Percentiles rank a stretch among this genome's conserved stretches.
phyloP scores from a whole-genome alignment of 768 basidiomycete genomes.

The Sporobolomyces roseus region DNA sequence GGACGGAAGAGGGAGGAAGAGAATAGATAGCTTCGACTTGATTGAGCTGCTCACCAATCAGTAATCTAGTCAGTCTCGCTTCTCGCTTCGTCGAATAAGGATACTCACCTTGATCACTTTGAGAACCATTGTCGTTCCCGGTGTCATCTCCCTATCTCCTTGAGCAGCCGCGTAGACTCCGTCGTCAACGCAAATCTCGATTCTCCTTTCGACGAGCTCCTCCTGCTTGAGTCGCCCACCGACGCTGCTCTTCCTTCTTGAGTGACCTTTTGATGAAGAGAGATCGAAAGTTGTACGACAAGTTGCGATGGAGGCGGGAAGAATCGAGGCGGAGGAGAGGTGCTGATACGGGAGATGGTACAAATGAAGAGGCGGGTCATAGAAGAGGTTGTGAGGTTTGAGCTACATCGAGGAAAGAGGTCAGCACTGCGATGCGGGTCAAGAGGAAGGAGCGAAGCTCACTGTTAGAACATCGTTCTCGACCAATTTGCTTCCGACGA shows the following conservation, averaged over 20 bases:
- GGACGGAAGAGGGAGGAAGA: background rate
- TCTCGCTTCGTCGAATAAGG: too few relatives aligned
- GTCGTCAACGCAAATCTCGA: slow-evolving; percentile 10
- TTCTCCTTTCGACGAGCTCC: background rate
- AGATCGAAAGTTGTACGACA: background rate
- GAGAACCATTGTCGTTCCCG: slow-evolving; percentile 14
- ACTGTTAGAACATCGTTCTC: slow-evolving; percentile 7
- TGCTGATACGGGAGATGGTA: slow-evolving; percentile 9
- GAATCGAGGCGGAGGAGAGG: background rate
- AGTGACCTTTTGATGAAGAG: background rate
- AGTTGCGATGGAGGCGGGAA: background rate
- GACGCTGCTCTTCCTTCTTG: background rate
- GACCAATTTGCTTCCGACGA: slow-evolving; percentile 5
- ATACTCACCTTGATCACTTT: slow-evolving; percentile 13
- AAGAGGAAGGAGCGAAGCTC: background rate
- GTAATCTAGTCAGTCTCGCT: background rate
- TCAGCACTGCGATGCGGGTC: background rate
- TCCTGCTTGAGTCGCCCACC: slow-evolving; percentile 7
- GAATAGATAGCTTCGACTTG: slow-evolving; percentile 8
- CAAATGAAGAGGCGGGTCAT: slow-evolving; percentile 10
- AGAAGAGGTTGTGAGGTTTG: background rate
- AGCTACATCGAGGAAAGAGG: background rate
- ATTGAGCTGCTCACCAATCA: background rate
- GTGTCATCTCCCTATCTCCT: background rate
- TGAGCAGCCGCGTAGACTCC: background rate